These are phyloP conservation scores for Neurospora sp. DNA, from an alignment of 495 filamentous ascomycete genomes.

Conservation along the genomic window DNA sequence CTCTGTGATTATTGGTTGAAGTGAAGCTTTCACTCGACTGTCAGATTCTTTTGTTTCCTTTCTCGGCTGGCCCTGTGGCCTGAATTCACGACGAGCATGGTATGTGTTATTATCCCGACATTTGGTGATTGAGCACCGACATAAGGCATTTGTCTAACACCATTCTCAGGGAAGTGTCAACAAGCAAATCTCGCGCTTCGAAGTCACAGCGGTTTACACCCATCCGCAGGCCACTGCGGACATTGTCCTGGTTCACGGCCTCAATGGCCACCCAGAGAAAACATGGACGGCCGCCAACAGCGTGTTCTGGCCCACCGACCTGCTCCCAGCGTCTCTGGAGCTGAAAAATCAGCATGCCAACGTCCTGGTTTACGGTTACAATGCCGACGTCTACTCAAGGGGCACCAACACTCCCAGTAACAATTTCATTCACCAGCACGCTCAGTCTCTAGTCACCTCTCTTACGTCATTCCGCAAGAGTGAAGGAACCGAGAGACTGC, in stretches of 20 bases:
- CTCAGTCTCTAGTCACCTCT: conserved; percentile 65
- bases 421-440: conserved; percentile 75
- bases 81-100: background rate
- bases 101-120: background rate
- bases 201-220: conserved; percentile 57
- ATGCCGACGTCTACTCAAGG: conserved; percentile 59
- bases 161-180: conserved; percentile 34
- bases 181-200: conserved; percentile 52
- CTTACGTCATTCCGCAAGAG: conserved; percentile 41
- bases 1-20: background rate
- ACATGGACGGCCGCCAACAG: conserved; percentile 63
- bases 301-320: conserved; percentile 67
- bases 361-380: conserved; percentile 76
- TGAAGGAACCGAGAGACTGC: conserved; percentile 47
- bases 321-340: conserved; percentile 56
- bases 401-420: conserved; percentile 39
- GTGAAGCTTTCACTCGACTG: background rate
- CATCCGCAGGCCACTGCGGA: conserved; percentile 51
- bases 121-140: background rate
- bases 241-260: conserved; percentile 72
- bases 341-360: conserved; percentile 53
- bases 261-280: conserved; percentile 66
- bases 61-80: background rate
- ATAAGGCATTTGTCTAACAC: background rate
- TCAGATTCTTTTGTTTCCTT: background rate